Conservation (phyloP, 2,329 filamentous ascomycete genomes). For the Monascus ruber region DNA sequence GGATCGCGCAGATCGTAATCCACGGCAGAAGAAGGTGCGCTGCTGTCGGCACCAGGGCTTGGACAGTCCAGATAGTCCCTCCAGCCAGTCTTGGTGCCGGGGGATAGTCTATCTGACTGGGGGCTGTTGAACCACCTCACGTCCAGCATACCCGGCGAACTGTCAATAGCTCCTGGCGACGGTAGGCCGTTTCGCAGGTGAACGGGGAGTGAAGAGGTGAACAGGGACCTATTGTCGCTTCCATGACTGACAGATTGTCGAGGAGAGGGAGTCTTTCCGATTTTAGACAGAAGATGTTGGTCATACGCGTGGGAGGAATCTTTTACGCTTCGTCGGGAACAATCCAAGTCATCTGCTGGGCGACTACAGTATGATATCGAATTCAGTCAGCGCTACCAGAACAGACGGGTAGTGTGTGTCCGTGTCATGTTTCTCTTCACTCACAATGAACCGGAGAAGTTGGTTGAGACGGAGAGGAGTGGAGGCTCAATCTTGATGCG, state of each 20-base stretch:
- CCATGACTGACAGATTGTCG: conserved; percentile 27
- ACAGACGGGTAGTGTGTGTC: too few relatives aligned
- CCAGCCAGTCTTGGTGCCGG: conserved; percentile 29
- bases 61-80: conserved; percentile 30
- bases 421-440: conserved; percentile 3
- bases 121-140: conserved; percentile 30
- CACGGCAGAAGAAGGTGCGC: conserved; percentile 24
- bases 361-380: conserved; percentile 20
- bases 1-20: conserved; percentile 29
- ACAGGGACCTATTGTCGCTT: conserved; percentile 18
- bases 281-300: conserved; percentile 50
- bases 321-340: conserved; percentile 46
- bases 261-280: conserved; percentile 48
- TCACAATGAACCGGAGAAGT: conserved; percentile 21
- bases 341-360: conserved; percentile 48
- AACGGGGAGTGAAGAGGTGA: conserved; percentile 20
- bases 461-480: conserved; percentile 15
- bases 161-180: conserved; percentile 21
- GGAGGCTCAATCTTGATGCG: conserved; percentile 26
- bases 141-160: conserved; percentile 15
- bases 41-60: conserved; percentile 35
- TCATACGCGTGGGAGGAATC: conserved; percentile 52
- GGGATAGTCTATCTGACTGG: conserved; percentile 31
- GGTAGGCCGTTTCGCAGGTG: conserved; percentile 20
- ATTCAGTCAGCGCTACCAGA: too few relatives aligned